Percentiles rank a stretch among this genome's conserved stretches.
Conservation (phyloP, 2,329 filamentous ascomycete genomes). For the Lanzia echinophila region DNA sequence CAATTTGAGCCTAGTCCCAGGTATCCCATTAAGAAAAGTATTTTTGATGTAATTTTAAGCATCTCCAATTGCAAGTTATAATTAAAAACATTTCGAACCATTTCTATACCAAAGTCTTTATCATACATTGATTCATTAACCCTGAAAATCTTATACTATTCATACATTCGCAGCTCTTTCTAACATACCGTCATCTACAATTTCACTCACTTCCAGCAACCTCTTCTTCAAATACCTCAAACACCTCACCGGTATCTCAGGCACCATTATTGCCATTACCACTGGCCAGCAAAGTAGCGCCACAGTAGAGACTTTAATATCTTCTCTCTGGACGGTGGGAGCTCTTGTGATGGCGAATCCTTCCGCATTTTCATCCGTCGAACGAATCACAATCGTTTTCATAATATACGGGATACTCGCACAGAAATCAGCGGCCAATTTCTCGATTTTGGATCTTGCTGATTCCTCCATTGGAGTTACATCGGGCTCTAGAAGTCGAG, state of each 20-base stretch:
- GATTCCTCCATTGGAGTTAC: background rate
- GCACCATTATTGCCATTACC: slow-evolving; percentile 7
- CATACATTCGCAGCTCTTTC: slow-evolving; percentile 22
- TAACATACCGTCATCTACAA: slow-evolving; percentile 12
- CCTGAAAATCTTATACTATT: too few relatives aligned
- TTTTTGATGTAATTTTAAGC: too few relatives aligned
- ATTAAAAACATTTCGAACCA: too few relatives aligned
- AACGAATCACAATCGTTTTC: background rate
- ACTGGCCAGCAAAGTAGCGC: slow-evolving; percentile 13
- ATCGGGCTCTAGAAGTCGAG: background rate
- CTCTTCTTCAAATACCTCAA: slow-evolving; percentile 6
- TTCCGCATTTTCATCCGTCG: background rate
- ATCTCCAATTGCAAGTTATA: too few relatives aligned
- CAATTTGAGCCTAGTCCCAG: too few relatives aligned
- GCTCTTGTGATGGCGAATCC: background rate
- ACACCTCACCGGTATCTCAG: slow-evolving; percentile 2
- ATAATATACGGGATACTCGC: slow-evolving; percentile 13
- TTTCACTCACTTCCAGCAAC: slow-evolving; percentile 12
- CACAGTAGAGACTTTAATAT: slow-evolving; percentile 4
- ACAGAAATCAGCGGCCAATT: slow-evolving; percentile 10
- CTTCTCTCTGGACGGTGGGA: background rate
- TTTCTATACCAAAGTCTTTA: too few relatives aligned
- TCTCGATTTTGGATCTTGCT: background rate
- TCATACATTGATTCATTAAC: too few relatives aligned
- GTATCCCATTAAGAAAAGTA: too few relatives aligned